Percentiles rank a stretch among this genome's conserved stretches.
phyloP scores from a whole-genome alignment of 1,139 yeast species.

The Hanseniaspora uvarum region DNA sequence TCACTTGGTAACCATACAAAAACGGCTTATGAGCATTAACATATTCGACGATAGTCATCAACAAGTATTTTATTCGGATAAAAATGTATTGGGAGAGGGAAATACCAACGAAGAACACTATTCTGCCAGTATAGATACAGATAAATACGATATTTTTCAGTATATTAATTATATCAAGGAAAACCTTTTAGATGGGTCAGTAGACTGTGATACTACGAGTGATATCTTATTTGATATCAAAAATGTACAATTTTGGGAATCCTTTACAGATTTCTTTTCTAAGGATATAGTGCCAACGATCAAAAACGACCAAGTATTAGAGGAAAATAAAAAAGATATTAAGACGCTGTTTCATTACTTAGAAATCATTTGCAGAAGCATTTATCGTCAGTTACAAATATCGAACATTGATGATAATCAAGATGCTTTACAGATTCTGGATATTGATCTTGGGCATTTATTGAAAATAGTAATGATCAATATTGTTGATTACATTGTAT shows the following conservation, averaged over 20 bases:
- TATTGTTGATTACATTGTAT: constrained; percentile 9
- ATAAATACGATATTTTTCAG: not conserved
- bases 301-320: not conserved
- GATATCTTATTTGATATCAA: constrained; percentile 21
- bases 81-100: not conserved
- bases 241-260: constrained; percentile 24
- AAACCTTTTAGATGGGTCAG: not conserved
- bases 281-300: not conserved
- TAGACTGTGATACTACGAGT: constrained; percentile 1
- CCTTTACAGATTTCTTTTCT: not conserved
- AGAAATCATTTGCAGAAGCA: not conserved
- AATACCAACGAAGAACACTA: not conserved
- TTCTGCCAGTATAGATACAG: not conserved
- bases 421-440: not conserved
- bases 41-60: constrained; percentile 6
- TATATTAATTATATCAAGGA: constrained; percentile 1
- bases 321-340: constrained; percentile 1
- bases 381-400: not conserved
- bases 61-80: not conserved
- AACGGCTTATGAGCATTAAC: constrained; percentile 5
- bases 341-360: not conserved
- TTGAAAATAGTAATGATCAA: constrained; percentile 12
- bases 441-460: not conserved
- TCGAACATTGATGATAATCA: not conserved
- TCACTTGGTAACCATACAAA: not conserved